Evolutionary conservation across 345 rosid species (phyloP), one percentile per base, ranked within the genome.

Genomic region (Noccaea bulbosa): DNA sequence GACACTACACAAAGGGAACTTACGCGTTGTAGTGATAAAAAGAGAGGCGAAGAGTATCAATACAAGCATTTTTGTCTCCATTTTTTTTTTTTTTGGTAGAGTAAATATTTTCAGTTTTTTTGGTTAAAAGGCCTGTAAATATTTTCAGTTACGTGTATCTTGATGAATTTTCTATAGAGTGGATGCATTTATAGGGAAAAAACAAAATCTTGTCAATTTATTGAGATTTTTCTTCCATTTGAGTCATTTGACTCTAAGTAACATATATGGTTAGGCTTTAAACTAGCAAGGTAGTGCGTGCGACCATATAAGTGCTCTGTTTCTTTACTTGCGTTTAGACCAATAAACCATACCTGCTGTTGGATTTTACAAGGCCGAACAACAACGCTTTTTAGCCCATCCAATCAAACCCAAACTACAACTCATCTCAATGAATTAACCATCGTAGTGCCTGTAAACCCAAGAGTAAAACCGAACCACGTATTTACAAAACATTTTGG

Each of bases 41-140:
- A 62, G 41, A 3, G 10, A 27, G 15, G 10, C 40, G 30, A 62
- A 15, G 24, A 45, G 30, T n/a, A 46, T 27, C 39, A 62, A n/a
- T 48, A 6, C 39, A 39, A 58, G 48, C 49, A 59, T 40, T 59
- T 27, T 40, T 59, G 35, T n/a, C 49, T 40, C 49, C 65, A 59
- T 59, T 40, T 40, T 3, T 56, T 0, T 20, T 20, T 20, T 17
- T 5, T 57, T 16, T 37, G n/a, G n/a, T 11, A 50, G 3, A 22
- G n/a, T 5, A 27, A 51, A 8, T n/a, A n/a, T n/a, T n/a, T n/a
- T n/a, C n/a, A n/a, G n/a, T 5, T 11, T 51, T 1, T 5, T 51
- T n/a, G n/a, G n/a, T n/a, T n/a, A n/a, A n/a, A n/a, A n/a, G n/a
- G n/a, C n/a, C n/a, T n/a, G n/a, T n/a, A n/a, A n/a, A n/a, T n/a